Conservation (phyloP, 2,329 filamentous ascomycete species). For the Oidium heveae region DNA sequence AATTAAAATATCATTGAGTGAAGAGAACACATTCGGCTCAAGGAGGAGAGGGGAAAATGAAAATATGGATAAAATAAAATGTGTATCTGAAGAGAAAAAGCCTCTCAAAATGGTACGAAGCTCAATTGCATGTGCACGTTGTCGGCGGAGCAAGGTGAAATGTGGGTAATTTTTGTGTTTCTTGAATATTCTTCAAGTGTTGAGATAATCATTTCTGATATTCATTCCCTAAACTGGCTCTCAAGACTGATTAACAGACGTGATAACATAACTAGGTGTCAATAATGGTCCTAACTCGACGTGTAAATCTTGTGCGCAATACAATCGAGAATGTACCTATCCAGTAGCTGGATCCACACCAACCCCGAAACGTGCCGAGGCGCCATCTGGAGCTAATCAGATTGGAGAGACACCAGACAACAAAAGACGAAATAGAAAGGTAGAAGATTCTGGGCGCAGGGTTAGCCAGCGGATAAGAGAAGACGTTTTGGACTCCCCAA, state of each 20-base stretch:
- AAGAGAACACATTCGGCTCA: slow-evolving; percentile 7
- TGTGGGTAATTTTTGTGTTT: slow-evolving; percentile 25
- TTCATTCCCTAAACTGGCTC: no score
- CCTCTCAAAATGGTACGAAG: slow-evolving; percentile 36
- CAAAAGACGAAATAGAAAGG: slow-evolving; percentile 17
- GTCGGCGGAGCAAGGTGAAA: slow-evolving; percentile 63
- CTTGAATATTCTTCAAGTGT: background rate
- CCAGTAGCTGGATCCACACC: slow-evolving; percentile 23
- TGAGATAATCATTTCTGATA: background rate
- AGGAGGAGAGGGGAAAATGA: slow-evolving; percentile 9
- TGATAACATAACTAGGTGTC: slow-evolving; percentile 8
- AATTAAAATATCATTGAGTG: slow-evolving; percentile 7
- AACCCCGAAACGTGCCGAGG: slow-evolving; percentile 10
- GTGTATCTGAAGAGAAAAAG: slow-evolving; percentile 19
- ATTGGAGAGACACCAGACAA: slow-evolving; percentile 19
- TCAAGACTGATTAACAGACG: background rate
- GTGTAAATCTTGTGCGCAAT: slow-evolving; percentile 51
- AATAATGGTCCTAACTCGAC: slow-evolving; percentile 47
- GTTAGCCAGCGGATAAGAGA: slow-evolving; percentile 19
- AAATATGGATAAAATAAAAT: slow-evolving; percentile 10
- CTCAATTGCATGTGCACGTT: slow-evolving; percentile 53
- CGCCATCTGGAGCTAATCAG: slow-evolving; percentile 9
- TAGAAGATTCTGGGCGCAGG: slow-evolving; percentile 15
- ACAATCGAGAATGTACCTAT: slow-evolving; percentile 48
- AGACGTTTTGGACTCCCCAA: slow-evolving; percentile 33